A percentile compares a stretch with the other conserved stretches of the same genome.
Conservation (phyloP, 306 rosid species). For the Cercis canadensis region DNA sequence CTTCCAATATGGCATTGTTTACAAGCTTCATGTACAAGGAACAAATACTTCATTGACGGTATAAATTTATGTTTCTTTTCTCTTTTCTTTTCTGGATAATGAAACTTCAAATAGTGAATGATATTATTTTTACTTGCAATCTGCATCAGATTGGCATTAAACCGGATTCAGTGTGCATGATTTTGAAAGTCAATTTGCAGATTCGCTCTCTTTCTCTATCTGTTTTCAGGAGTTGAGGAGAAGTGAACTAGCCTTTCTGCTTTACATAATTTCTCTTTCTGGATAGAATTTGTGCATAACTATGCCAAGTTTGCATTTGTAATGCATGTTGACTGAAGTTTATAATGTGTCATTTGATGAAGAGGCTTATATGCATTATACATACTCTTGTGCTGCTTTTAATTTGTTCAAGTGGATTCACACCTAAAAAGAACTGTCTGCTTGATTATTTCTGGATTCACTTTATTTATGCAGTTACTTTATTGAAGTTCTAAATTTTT, state of each 20-base stretch:
- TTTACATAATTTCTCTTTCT: neutral
- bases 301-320: neutral
- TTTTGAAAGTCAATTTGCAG: neutral
- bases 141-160: slow-evolving; percentile 9
- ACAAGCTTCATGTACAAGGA: slow-evolving; percentile 73
- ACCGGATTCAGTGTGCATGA: neutral
- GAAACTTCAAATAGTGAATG: neutral
- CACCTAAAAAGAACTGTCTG: too few relatives aligned
- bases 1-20: slow-evolving; percentile 93
- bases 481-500: too few relatives aligned
- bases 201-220: too few relatives aligned
- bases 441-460: too few relatives aligned
- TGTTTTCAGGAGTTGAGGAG: too few relatives aligned
- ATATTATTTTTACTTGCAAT: slow-evolving; percentile 6
- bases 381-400: too few relatives aligned
- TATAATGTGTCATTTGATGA: neutral
- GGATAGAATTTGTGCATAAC: neutral
- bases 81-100: neutral
- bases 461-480: too few relatives aligned
- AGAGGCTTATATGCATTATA: neutral
- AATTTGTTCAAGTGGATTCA: too few relatives aligned
- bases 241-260: neutral
- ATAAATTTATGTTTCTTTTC: slow-evolving; percentile 30
- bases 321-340: neutral
- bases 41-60: slow-evolving; percentile 80